Percentiles rank a stretch among this genome's conserved stretches.
phyloP scores from a whole-genome alignment of 495 filamentous ascomycete genomes.

The Hypomontagnella monticulosa region DNA sequence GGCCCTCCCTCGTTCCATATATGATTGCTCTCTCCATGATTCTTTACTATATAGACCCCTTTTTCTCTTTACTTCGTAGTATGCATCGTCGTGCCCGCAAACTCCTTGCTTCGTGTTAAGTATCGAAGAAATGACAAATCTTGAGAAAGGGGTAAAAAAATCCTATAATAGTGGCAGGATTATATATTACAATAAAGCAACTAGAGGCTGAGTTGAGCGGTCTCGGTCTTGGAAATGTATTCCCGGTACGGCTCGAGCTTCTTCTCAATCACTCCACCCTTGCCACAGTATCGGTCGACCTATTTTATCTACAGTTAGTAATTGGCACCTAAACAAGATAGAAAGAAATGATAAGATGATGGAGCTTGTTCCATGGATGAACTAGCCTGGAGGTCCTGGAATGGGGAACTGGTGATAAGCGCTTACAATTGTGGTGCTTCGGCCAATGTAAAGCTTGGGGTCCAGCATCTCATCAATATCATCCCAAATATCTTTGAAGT shows the following conservation, averaged over 20 bases:
- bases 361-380: background rate
- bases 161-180: background rate
- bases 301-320: slow-evolving; percentile 5
- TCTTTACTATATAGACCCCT: slow-evolving; percentile 7
- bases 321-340: background rate
- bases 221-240: slow-evolving; percentile 36
- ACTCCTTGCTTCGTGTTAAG: slow-evolving; percentile 15
- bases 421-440: slow-evolving; percentile 50
- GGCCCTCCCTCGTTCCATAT: background rate
- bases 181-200: background rate
- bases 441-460: slow-evolving; percentile 74
- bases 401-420: background rate
- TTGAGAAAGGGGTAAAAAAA: background rate
- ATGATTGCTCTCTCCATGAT: background rate
- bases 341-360: background rate
- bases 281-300: slow-evolving; percentile 58
- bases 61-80: slow-evolving; percentile 10
- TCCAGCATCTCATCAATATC: slow-evolving; percentile 81
- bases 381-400: too few relatives aligned
- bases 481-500: slow-evolving; percentile 82
- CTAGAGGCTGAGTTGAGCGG: slow-evolving; percentile 46
- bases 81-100: slow-evolving; percentile 7
- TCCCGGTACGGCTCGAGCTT: slow-evolving; percentile 44
- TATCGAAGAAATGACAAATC: background rate
- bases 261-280: slow-evolving; percentile 42